Conservation (phyloP, 441 rosid genomes). For the Omphalea diandra region DNA sequence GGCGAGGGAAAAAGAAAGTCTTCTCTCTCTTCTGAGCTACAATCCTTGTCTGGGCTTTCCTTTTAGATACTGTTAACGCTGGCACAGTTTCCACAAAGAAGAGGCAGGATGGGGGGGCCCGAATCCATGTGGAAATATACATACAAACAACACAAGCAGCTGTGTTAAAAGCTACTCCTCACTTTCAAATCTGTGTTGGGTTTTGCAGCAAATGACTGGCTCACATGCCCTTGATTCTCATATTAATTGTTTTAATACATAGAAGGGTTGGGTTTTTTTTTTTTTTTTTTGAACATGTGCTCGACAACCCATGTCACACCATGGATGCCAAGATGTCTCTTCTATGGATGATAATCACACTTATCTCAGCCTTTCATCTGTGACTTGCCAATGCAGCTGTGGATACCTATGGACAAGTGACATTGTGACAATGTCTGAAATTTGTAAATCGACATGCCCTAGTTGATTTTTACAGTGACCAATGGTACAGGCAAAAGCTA, state of each 20-base stretch:
- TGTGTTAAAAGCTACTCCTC: slow-evolving; percentile 37
- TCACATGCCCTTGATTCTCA: slow-evolving; percentile 27
- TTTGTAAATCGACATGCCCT: no score
- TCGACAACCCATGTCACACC: slow-evolving; percentile 18
- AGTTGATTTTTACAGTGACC: no score
- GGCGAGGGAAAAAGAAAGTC: slow-evolving; percentile 22
- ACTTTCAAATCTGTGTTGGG: slow-evolving; percentile 38
- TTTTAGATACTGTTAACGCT: slow-evolving; percentile 31
- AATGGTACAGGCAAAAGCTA: no score
- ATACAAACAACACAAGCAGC: slow-evolving; percentile 38
- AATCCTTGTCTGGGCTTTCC: no score
- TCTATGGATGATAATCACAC: neutral
- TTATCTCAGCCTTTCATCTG: slow-evolving; percentile 9
- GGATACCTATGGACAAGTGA: no score
- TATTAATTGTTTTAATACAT: neutral
- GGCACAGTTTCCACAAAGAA: slow-evolving; percentile 27
- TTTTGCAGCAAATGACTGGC: slow-evolving; percentile 24
- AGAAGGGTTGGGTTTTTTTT: slow-evolving; percentile 4
- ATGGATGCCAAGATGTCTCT: neutral
- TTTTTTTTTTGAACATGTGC: no score
- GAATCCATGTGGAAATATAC: slow-evolving; percentile 41
- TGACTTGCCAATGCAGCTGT: slow-evolving; percentile 7
- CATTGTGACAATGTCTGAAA: no score
- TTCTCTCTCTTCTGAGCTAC: no score
- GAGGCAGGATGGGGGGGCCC: slow-evolving; percentile 36